phyloP scores from a whole-genome alignment of 1,284 basidiomycete genomes.

The Acaromyces ingoldii region DNA sequence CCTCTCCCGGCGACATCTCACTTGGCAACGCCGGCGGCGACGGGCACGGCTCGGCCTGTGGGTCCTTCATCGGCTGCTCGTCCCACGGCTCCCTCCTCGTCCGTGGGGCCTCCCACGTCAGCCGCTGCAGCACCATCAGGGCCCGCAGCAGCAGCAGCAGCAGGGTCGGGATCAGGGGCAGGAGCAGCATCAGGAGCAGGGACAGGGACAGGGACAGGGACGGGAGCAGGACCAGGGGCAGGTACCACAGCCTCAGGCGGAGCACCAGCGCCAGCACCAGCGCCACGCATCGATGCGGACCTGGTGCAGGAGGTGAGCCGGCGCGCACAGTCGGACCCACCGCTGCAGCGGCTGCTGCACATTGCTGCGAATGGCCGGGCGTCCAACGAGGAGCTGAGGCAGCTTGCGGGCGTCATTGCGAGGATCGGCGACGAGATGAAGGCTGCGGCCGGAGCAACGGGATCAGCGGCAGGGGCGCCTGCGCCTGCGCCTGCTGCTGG shows the following conservation, averaged over 20 bases:
- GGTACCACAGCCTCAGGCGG: background rate
- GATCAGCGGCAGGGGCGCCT: no score
- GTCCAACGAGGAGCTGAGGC: slow-evolving; percentile 30
- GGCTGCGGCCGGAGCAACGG: no score
- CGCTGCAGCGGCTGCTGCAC: slow-evolving; percentile 32
- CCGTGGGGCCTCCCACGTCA: background rate
- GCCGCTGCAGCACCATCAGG: slow-evolving; percentile 5
- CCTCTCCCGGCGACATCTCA: background rate
- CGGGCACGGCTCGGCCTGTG: background rate
- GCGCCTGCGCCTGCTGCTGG: no score
- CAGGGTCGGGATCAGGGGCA: background rate
- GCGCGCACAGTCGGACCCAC: slow-evolving; percentile 28
- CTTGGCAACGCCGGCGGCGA: background rate
- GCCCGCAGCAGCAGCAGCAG: background rate
- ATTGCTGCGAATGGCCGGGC: slow-evolving; percentile 36
- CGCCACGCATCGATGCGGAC: slow-evolving; percentile 1
- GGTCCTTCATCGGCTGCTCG: background rate
- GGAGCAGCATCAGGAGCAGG: background rate
- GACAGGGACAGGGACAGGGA: no score
- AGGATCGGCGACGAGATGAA: slow-evolving; percentile 3
- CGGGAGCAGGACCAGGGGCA: background rate
- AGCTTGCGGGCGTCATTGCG: slow-evolving; percentile 34
- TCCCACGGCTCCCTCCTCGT: slow-evolving; percentile 5
- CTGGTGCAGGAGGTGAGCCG: slow-evolving; percentile 1
- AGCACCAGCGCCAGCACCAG: background rate